Evolutionary conservation across 2,329 filamentous ascomycete genomes (phyloP), one percentile per base, ranked within the genome.

Genomic region (Gnomoniopsis smithogilvyi): DNA sequence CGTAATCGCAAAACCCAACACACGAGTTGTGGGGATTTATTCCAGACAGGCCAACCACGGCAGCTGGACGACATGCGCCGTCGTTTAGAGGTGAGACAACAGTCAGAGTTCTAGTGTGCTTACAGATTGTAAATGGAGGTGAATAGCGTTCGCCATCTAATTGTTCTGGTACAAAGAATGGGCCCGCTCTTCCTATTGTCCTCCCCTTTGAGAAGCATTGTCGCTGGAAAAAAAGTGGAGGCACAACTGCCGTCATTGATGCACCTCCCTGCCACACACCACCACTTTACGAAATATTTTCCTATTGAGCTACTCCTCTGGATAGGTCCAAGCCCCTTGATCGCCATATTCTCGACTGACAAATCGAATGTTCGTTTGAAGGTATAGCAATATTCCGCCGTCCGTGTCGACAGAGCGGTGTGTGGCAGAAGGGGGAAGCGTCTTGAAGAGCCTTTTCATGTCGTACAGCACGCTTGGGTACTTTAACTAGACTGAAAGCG

Each of bases 171-270:
- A n/a, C 33, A 17, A 2, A 36, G 36, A 45, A 49, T 26, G 41
- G 47, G 33, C 34, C 12, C 2, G 19, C 8, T 8, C 51, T 59
- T 63, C 33, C 54, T 51, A 63, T 63, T 61, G 61, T 63, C 26
- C 38, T 54, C 52, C 33, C 48, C 33, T 56, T 56, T 45, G 45
- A 50, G 46, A 30, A 49, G 15, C 33, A 59, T 63, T 61, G 61
- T 63, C 15, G 43, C 15, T 33, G 36, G 30, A 21, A 38, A 56
- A 47, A 41, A 48, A 48, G 34, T 19, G 57, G 4, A 36, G 21
- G 14, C 17, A 15, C 1, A 38, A 15, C 34, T 36, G 15, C 38
- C 17, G 30, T 51, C 38, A 21, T 51, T 48, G 19, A 19, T n/a
- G 33, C 33, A 36, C 33, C 14, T 7, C 33, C 33, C n/a, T n/a